Conservation (phyloP, 2,329 filamentous ascomycete genomes). For the Colletotrichum navitas region DNA sequence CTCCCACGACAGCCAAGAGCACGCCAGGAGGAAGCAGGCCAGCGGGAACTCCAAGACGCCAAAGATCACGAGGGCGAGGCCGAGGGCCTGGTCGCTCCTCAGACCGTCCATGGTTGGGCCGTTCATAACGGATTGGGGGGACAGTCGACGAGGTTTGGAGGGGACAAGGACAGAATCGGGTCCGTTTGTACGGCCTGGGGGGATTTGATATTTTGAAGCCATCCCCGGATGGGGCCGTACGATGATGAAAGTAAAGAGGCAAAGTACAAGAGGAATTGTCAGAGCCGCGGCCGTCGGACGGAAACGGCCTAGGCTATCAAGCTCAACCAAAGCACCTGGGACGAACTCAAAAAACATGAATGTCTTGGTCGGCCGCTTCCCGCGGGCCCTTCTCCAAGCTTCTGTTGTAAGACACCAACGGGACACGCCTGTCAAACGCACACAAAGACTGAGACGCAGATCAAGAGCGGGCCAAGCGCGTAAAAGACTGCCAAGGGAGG, state of each 20-base stretch:
- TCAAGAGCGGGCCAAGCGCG: background rate
- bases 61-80: background rate
- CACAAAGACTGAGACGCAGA: background rate
- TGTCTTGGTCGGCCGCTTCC: constrained; percentile 9
- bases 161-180: too few species aligned
- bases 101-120: background rate
- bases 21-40: constrained; percentile 15
- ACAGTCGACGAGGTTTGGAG: too few species aligned
- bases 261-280: background rate
- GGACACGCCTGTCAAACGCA: background rate
- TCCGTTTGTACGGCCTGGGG: too few species aligned
- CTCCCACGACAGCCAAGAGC: constrained; percentile 14
- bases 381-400: background rate
- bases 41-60: constrained; percentile 18
- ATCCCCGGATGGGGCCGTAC: background rate
- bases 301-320: background rate
- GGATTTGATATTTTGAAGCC: background rate
- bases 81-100: constrained; percentile 11
- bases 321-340: background rate
- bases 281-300: too few species aligned
- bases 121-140: background rate
- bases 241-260: background rate
- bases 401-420: background rate
- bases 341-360: constrained; percentile 1
- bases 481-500: background rate